Percentiles rank a stretch among this genome's conserved stretches.
Conservation (phyloP, 139 green algal genomes). For the Ettlia oleoabundans region DNA sequence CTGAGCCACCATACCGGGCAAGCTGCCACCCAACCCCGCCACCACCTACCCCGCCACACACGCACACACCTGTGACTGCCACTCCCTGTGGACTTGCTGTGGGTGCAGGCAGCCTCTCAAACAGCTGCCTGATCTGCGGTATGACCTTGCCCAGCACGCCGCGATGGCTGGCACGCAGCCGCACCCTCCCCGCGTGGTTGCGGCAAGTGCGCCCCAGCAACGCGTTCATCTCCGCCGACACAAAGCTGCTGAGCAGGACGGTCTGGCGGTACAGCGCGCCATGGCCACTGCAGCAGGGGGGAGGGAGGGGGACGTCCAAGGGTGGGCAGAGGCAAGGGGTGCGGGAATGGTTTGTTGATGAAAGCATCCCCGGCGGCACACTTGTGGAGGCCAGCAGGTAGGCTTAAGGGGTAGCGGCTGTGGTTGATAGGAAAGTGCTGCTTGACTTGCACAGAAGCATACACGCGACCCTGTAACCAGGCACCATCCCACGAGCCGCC, state of each 20-base stretch:
- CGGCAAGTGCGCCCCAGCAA: constrained; percentile 62
- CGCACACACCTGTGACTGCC: no score
- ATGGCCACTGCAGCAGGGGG: constrained; percentile 35
- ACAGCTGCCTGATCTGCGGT: constrained; percentile 85
- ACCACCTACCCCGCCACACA: no score
- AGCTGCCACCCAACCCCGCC: not conserved
- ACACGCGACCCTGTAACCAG: no score
- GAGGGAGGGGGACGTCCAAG: not conserved
- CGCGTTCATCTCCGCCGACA: constrained; percentile 78
- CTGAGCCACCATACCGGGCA: no score
- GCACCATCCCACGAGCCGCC: no score
- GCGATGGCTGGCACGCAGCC: constrained; percentile 45
- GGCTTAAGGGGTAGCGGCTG: no score
- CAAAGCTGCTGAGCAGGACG: constrained; percentile 82
- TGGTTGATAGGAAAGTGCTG: no score
- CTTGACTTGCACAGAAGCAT: no score
- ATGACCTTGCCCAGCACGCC: constrained; percentile 83
- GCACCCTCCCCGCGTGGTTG: constrained; percentile 63
- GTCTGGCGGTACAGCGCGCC: constrained; percentile 84
- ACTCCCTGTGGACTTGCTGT: no score
- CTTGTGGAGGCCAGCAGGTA: no score
- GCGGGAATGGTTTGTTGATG: not conserved
- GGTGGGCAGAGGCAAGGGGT: not conserved
- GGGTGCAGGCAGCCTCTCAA: constrained; percentile 84
- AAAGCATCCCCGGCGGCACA: no score